These are phyloP conservation scores for Aspergillus sclerotiicarbonarius DNA, from an alignment of 495 filamentous ascomycete species.

Conservation along the genomic window DNA sequence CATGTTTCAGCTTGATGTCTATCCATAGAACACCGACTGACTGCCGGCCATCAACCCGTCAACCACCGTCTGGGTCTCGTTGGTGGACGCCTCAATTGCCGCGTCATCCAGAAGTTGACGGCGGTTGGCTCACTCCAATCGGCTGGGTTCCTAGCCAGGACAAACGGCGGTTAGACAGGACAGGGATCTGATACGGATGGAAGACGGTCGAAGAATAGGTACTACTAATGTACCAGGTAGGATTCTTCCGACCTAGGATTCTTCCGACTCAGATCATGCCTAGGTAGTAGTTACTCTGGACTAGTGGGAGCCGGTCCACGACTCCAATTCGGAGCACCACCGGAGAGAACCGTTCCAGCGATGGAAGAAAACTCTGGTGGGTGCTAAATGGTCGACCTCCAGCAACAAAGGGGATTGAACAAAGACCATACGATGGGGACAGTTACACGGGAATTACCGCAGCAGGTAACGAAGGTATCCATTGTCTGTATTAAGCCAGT, in stretches of 20 bases:
- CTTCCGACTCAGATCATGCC: no score
- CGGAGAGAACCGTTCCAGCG: no score
- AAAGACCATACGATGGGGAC: not conserved
- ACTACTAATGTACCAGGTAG: not conserved
- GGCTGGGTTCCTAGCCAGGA: constrained; percentile 3
- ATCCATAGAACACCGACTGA: not conserved
- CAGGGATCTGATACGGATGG: not conserved
- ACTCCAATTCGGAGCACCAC: no score
- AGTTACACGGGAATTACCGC: not conserved
- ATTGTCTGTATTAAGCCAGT: constrained; percentile 5
- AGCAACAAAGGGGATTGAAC: no score
- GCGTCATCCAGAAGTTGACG: not conserved
- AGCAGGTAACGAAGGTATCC: not conserved
- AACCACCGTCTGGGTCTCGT: not conserved
- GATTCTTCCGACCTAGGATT: no score
- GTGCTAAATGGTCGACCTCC: no score
- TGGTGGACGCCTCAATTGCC: constrained; percentile 4
- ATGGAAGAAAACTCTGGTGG: no score
- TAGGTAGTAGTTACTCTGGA: no score
- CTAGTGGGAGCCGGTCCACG: no score
- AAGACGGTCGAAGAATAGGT: not conserved
- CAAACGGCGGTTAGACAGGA: not conserved
- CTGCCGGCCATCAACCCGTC: not conserved
- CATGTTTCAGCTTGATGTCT: constrained; percentile 3
- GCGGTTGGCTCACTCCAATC: constrained; percentile 6